Evolutionary conservation across 176 grass and related monocot genomes (phyloP).

Genomic region (Musa acuminata): DNA sequence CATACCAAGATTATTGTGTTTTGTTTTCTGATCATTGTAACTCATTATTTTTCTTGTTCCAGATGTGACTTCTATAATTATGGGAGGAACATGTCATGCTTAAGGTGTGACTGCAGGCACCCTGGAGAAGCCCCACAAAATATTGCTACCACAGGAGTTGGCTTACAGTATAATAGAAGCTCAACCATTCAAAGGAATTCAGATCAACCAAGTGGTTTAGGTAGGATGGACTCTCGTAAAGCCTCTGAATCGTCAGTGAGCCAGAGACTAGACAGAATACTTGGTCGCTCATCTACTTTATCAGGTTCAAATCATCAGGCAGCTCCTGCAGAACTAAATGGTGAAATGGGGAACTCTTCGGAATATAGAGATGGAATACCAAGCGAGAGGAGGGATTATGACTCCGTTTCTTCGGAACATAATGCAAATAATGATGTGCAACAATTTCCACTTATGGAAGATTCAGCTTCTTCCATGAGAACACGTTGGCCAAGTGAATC

Average conservation of each 20-base stretch:
- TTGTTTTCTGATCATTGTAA: neutral
- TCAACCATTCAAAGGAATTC: constrained; percentile 27
- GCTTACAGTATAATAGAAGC: constrained; percentile 18
- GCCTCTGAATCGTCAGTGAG: constrained; percentile 45
- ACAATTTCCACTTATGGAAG: constrained; percentile 14
- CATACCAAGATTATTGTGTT: neutral
- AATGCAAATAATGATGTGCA: constrained; percentile 24
- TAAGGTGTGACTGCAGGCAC: constrained; percentile 76
- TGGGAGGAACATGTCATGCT: constrained; percentile 77
- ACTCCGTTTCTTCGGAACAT: constrained; percentile 44
- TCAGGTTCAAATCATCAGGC: constrained; percentile 18
- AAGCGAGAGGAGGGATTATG: constrained; percentile 27
- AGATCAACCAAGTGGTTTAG: constrained; percentile 27
- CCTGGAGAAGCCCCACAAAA: constrained; percentile 34
- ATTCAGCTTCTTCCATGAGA: constrained; percentile 10
- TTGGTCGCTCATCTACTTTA: constrained; percentile 40
- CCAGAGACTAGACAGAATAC: constrained; percentile 78
- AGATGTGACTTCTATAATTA: constrained; percentile 96
- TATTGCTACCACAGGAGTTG: constrained; percentile 20
- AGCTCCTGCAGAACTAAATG: constrained; percentile 7
- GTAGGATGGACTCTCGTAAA: constrained; percentile 4
- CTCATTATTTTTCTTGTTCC: constrained; percentile 6
- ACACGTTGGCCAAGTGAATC: neutral
- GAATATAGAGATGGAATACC: constrained; percentile 12
- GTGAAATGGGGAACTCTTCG: neutral